Evolutionary conservation across 1,284 basidiomycete species (phyloP).

Genomic region (Lignosus rhinocerotis): DNA sequence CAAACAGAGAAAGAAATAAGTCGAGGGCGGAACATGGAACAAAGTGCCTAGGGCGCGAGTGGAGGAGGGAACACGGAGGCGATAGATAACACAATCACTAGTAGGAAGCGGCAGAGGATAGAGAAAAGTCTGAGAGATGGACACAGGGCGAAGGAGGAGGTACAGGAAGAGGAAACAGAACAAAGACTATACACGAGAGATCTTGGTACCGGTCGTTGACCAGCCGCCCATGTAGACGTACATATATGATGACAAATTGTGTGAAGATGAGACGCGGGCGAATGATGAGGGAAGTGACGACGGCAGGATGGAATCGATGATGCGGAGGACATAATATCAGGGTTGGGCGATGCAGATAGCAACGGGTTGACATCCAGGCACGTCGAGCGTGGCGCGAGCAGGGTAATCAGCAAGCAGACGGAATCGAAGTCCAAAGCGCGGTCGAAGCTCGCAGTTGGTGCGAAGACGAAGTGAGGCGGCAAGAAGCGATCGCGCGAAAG

Average conservation of each 20-base stretch:
- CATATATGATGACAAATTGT: conserved; percentile 24
- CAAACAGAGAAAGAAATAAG: neutral
- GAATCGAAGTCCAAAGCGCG: conserved; percentile 12
- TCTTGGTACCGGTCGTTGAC: conserved; percentile 13
- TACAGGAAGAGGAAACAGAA: conserved; percentile 14
- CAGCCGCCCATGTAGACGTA: conserved; percentile 22
- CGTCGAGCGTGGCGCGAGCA: conserved; percentile 8
- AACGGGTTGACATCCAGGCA: neutral
- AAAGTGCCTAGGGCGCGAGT: conserved; percentile 9
- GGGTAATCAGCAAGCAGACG: conserved; percentile 11
- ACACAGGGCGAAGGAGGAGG: conserved; percentile 8
- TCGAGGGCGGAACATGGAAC: neutral
- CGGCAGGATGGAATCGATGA: neutral
- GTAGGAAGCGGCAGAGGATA: neutral
- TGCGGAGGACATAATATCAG: neutral
- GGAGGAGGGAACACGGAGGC: conserved; percentile 9
- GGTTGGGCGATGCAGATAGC: neutral
- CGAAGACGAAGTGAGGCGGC: neutral
- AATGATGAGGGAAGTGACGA: neutral
- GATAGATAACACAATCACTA: conserved; percentile 16
- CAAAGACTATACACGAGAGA: conserved; percentile 8
- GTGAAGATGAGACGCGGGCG: conserved; percentile 14
- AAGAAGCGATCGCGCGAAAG: neutral
- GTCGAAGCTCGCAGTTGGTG: conserved; percentile 1
- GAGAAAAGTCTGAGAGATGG: neutral